These are phyloP conservation scores for Epicoccum sorghinum DNA, from an alignment of 2,329 filamentous ascomycete genomes.

Conservation along the genomic window DNA sequence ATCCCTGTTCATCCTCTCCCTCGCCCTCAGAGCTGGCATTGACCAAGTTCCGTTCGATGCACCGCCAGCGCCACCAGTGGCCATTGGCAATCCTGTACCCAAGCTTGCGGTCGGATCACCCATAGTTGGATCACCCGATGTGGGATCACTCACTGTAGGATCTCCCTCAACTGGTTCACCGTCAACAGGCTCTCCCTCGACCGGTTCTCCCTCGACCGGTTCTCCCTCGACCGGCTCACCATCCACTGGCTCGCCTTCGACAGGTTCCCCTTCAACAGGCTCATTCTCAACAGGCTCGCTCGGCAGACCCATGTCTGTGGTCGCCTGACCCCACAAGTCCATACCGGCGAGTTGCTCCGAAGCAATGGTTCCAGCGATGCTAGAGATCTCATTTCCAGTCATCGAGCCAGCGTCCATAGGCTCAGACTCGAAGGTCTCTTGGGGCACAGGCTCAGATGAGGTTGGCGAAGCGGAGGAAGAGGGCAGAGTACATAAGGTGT, in stretches of 20 bases:
- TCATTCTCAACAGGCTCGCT: background rate
- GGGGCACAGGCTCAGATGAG: background rate
- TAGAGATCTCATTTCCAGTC: slow-evolving; percentile 7
- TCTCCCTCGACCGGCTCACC: background rate
- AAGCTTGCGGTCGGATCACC: slow-evolving; percentile 10
- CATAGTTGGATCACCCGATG: background rate
- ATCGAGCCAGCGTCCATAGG: slow-evolving; percentile 15
- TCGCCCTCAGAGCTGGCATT: slow-evolving; percentile 3
- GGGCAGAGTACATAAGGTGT: slow-evolving; percentile 12
- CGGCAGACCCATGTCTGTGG: slow-evolving; percentile 7
- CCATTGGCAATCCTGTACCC: slow-evolving; percentile 11
- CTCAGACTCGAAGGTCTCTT: slow-evolving; percentile 15
- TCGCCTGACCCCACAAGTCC: slow-evolving; percentile 10
- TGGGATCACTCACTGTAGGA: background rate
- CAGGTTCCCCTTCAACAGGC: background rate
- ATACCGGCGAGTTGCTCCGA: slow-evolving; percentile 6
- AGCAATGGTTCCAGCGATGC: slow-evolving; percentile 2
- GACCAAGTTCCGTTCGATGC: slow-evolving; percentile 12
- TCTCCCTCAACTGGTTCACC: background rate
- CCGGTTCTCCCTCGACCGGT: background rate
- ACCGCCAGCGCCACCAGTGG: slow-evolving; percentile 8
- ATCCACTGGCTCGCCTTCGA: background rate
- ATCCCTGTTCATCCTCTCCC: background rate
- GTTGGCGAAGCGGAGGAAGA: slow-evolving; percentile 5
- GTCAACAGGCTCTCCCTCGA: background rate